Base-by-base conservation (phyloP, 208 protist genomes). In the Angomonas deanei region DNA sequence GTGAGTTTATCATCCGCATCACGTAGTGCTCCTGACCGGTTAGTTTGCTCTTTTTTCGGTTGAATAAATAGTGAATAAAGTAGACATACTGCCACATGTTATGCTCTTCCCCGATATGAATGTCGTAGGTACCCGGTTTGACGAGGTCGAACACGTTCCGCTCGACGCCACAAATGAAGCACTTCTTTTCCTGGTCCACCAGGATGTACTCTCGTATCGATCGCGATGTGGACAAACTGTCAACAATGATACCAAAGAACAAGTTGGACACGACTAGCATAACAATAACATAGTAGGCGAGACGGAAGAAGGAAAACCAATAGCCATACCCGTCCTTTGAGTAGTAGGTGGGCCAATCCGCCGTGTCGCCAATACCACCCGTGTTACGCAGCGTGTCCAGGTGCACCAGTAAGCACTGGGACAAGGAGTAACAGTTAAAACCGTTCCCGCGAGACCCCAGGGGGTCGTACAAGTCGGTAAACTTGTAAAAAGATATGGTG, bases 21-120 rank as follows among this genome's bases (percentile, higher is more conserved):
- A 96, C 82, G 65, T 93, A 91, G 32, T 76, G 72, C 75, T 96
- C 91, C 70, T 94, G 86, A 1, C 85, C 91, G 0, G 82, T 96
- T 49, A 89, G 83, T 10, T 80, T 70, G 36, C 47, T 61, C 0
- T 71, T 64, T 54, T 91, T 72, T 70, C 94, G 93, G 30, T 69
- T 69, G 19, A 69, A 65, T 23, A 96, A 66, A 65, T 94, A 87
- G 56, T 92, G 82, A n/a, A 92, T 68, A 53, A 97, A 97, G 80
- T 87, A 94, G 23, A 97, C 56, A 73, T 98, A 98, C 64, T 92
- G 78, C 96, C 96, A 98, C 83, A 98, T 90, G 77, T 97, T 96
- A 80, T 98, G 96, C 57, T 97, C 93, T 49, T 88, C 57, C 13
- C 70, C 49, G 50, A 95, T 84, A 78, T 98, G 93, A 5, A 74